Percentiles rank a stretch among this genome's conserved stretches.
Conservation (phyloP, 768 basidiomycete genomes). For the Hericium rajendrae region DNA sequence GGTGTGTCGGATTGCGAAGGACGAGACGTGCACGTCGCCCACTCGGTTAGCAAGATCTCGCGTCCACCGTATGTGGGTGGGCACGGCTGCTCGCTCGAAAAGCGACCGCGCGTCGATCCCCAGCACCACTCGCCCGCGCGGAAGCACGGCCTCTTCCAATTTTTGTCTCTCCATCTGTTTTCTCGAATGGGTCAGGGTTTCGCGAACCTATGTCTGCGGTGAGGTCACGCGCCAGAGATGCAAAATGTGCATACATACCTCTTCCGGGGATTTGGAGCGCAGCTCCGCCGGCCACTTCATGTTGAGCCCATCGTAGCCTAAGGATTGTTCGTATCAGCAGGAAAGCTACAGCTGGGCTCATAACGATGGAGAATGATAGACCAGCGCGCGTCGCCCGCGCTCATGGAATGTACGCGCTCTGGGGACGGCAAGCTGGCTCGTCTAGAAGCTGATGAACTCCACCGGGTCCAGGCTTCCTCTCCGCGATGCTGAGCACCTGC, state of each 20-base stretch:
- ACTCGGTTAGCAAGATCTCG: constrained; percentile 19
- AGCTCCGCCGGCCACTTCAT: constrained; percentile 36
- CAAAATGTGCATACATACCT: constrained; percentile 26
- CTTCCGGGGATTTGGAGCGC: constrained; percentile 34
- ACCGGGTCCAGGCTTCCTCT: too few species aligned
- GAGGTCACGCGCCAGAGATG: background rate
- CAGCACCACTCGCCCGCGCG: constrained; percentile 36
- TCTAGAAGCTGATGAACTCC: too few species aligned
- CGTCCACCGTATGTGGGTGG: constrained; percentile 1
- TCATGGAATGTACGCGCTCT: too few species aligned
- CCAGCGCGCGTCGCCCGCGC: too few species aligned
- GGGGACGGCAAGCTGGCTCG: too few species aligned
- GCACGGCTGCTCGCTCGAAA: constrained; percentile 25
- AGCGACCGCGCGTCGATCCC: constrained; percentile 41
- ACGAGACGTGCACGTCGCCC: constrained; percentile 25
- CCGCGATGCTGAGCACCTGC: too few species aligned
- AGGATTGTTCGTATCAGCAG: background rate
- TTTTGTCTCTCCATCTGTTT: constrained; percentile 27
- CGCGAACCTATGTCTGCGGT: constrained; percentile 32
- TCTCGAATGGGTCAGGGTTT: constrained; percentile 31
- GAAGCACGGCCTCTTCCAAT: constrained; percentile 30
- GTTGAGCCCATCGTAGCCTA: constrained; percentile 31
- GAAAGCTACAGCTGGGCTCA: too few species aligned
- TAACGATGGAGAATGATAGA: too few species aligned
- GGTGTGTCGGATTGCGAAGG: constrained; percentile 32